Base-by-base conservation (phyloP, 1,284 basidiomycete genomes). In the Ceratobasidium sp. region DNA sequence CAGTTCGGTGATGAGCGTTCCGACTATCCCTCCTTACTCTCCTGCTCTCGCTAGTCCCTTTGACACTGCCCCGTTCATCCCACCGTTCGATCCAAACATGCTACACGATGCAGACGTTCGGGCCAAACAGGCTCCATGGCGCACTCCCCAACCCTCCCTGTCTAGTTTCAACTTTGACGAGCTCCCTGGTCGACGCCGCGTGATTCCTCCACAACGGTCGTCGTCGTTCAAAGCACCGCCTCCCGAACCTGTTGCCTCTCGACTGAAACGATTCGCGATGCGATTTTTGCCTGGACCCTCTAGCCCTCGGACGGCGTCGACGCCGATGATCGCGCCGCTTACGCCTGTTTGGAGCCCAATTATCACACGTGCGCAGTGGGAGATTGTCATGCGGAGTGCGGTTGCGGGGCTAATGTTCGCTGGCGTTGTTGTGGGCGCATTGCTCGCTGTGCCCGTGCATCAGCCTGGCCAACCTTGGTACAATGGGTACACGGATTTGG, bases 341-440 rank as follows among this genome's bases (percentile, higher is more conserved):
- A 93, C 92, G 56, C 86, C 85, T 53, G 85, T 93, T 33, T 84
- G 91, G 60, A 91, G 87, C 76, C 90, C 91, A n/a, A 84, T 90
- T 69, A 87, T 93, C 62, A 86, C 88, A 67, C 86, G 93, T 15
- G 91, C 89, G 4, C 93, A 94, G 79, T 94, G 92, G 93, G 92
- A 93, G 82, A 86, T 89, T 29, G 86, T 89, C 22, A 81, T 88
- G 56, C 79, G 86, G 41, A 86, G 86, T 44, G 84, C 80, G 48
- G 17, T 80, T 4, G 74, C 85, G 6, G 83, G 81, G 0, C 79
- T 81, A 9, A 41, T 85, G 24, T 76, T 84, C 19, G 62, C 82
- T n/a, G 62, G 72, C 11, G 41, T 75, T 33, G 36, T 78, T 0
- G 69, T 59, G 7, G 76, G 67, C 29, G 51, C 66, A 2, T 47